These are phyloP conservation scores for Amoeboaphelidium occidentale DNA, from an alignment of 371 early-diverging fungal genomes.

Conservation along the genomic window DNA sequence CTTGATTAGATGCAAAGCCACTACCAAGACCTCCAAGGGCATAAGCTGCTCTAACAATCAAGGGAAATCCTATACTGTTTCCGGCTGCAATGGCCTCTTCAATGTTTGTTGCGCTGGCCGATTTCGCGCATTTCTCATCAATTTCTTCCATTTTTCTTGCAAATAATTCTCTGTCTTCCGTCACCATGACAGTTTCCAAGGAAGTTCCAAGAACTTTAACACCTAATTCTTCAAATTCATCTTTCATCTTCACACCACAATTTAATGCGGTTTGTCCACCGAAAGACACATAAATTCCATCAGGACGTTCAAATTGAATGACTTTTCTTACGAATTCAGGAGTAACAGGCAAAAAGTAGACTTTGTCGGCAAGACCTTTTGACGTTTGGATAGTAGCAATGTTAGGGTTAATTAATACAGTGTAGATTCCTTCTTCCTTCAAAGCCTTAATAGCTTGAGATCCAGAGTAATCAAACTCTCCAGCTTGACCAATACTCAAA, in stretches of 20 bases:
- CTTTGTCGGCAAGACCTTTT: conserved; percentile 63
- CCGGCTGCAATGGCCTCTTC: conserved; percentile 64
- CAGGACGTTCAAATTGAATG: conserved; percentile 70
- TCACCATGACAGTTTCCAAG: conserved; percentile 56
- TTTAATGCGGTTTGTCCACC: conserved; percentile 88
- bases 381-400: conserved; percentile 94
- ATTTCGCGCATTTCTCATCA: conserved; percentile 59
- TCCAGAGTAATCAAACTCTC: conserved; percentile 89
- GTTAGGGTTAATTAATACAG: conserved; percentile 81
- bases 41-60: conserved; percentile 76
- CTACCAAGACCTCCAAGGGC: conserved; percentile 88
- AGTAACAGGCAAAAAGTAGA: conserved; percentile 82
- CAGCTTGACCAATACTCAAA: conserved; percentile 84
- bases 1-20: conserved; percentile 61
- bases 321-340: conserved; percentile 71
- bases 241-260: conserved; percentile 52
- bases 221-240: conserved; percentile 40
- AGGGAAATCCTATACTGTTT: conserved; percentile 57
- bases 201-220: conserved; percentile 84
- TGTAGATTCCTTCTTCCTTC: conserved; percentile 60
- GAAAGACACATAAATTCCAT: conserved; percentile 72
- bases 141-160: conserved; percentile 58
- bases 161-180: conserved; percentile 83
- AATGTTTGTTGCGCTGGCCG: conserved; percentile 48
- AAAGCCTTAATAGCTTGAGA: conserved; percentile 89